Evolutionary conservation across 768 basidiomycete genomes (phyloP), one percentile per base, ranked within the genome.

Genomic region (Lactifluus piperatus): DNA sequence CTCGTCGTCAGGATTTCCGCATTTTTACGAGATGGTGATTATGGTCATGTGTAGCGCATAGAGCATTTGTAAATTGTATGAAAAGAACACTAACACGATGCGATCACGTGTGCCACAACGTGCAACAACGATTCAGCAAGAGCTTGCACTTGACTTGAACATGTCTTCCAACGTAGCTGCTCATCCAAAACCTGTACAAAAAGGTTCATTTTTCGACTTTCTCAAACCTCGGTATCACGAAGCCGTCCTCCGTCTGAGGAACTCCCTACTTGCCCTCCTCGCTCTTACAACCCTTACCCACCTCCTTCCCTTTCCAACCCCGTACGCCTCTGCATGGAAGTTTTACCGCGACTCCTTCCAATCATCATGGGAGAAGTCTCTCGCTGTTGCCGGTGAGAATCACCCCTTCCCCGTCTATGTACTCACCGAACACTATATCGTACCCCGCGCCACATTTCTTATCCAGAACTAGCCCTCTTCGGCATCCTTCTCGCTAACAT

Each of bases 1-100:
- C 77, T 83, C 30, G 77, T 86, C 3, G 62, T 61, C 44, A 77
- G 78, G 51, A 72, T 86, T 68, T 75, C 74, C 57, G 63, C 52
- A 1, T 85, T 85, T 63, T 74, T 88, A 62, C 75, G 73, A 61
- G 75, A 80, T 62, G 84, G 81, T 41, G 76, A 74, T 16, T 77
- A 87, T 62, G 80, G 75, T 75, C 83, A 66, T 56, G 77, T 85
- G 8, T 84, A 65, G 62, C 32, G 30, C n/a, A 34, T 20, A 2
- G 8, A 18, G 14, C 5, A 47, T 13, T 16, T 34, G 22, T 36
- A 6, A n/a, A n/a, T n/a, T n/a, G 34, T 9, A 34, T 11, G 3
- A 13, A 34, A 10, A 11, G 46, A 16, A 8, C 20, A 18, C 10
- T 9, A 18, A 47, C 39, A 43, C n/a, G 47, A 18, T 54, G 41